These are phyloP conservation scores for Diddensiella transvaalensis DNA, from an alignment of 805 yeast species.

Conservation along the genomic window DNA sequence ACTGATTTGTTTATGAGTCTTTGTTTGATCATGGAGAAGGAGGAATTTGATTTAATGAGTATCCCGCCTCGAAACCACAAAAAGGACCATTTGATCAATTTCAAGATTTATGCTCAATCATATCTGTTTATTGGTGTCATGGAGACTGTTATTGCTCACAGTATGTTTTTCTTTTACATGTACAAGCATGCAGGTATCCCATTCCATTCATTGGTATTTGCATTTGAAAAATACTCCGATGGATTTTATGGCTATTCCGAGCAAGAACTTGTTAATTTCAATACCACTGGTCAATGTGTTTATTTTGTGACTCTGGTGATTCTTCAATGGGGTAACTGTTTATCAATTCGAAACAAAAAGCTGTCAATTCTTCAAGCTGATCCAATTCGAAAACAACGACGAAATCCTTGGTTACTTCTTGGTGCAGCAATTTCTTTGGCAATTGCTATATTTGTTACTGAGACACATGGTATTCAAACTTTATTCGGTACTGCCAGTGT, in stretches of 20 bases:
- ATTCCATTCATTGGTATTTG: conserved; percentile 36
- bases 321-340: conserved; percentile 45
- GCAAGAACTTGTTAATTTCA: conserved; percentile 26
- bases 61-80: conserved; percentile 43
- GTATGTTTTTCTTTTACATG: conserved; percentile 38
- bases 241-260: conserved; percentile 21
- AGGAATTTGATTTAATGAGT: conserved; percentile 41
- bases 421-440: conserved; percentile 37
- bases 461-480: conserved; percentile 39
- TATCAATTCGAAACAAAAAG: conserved; percentile 43
- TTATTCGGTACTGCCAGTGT: conserved; percentile 38
- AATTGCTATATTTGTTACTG: conserved; percentile 42
- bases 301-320: conserved; percentile 47
- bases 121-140: conserved; percentile 43
- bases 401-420: conserved; percentile 27
- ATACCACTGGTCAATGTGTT: conserved; percentile 40
- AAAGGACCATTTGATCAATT: conserved; percentile 41
- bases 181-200: conserved; percentile 37
- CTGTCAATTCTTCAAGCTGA: conserved; percentile 42
- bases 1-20: conserved; percentile 48
- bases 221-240: conserved; percentile 35
- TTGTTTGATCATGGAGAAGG: conserved; percentile 42
- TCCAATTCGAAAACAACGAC: conserved; percentile 36
- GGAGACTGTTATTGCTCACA: conserved; percentile 40
- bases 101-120: conserved; percentile 40